These are phyloP conservation scores for Pseudofabraea citricarpa DNA, from an alignment of 2,329 filamentous ascomycete species.

Conservation along the genomic window DNA sequence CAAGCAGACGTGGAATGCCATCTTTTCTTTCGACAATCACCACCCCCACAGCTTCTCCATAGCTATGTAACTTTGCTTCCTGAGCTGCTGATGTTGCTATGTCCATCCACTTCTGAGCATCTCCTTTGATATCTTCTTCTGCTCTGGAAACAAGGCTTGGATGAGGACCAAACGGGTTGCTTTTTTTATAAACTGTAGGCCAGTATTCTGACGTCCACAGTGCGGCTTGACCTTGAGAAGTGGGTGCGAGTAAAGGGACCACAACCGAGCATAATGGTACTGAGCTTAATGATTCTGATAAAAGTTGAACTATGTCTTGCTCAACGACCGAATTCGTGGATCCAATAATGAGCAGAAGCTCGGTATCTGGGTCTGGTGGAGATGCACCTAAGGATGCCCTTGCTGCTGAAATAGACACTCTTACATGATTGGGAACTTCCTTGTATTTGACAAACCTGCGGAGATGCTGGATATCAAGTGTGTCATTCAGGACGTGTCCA, in stretches of 20 bases:
- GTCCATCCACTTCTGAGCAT: constrained; percentile 62
- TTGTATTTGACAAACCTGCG: constrained; percentile 70
- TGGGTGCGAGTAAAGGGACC: constrained; percentile 70
- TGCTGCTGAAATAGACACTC: constrained; percentile 38
- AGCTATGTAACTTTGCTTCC: constrained; percentile 50
- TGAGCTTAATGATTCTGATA: constrained; percentile 46
- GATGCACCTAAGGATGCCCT: constrained; percentile 54
- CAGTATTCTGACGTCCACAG: constrained; percentile 74
- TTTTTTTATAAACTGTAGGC: constrained; percentile 83
- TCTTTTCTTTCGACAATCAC: constrained; percentile 60
- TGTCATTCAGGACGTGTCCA: too few species aligned
- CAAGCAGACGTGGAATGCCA: constrained; percentile 45
- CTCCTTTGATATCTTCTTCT: constrained; percentile 61
- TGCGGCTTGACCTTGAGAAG: constrained; percentile 68
- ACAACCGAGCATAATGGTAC: constrained; percentile 42
- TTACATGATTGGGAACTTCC: constrained; percentile 62
- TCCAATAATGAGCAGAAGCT: constrained; percentile 44
- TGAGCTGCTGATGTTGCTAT: constrained; percentile 60
- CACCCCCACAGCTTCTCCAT: constrained; percentile 68
- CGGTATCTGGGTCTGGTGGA: constrained; percentile 42
- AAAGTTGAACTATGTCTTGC: constrained; percentile 43
- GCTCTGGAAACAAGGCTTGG: constrained; percentile 68
- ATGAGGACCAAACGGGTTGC: constrained; percentile 81
- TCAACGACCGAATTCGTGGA: constrained; percentile 45
- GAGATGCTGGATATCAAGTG: constrained; percentile 65